These are phyloP conservation scores for Cotoneaster glaucophyllus DNA, from an alignment of 306 rosid species.

Conservation along the genomic window DNA sequence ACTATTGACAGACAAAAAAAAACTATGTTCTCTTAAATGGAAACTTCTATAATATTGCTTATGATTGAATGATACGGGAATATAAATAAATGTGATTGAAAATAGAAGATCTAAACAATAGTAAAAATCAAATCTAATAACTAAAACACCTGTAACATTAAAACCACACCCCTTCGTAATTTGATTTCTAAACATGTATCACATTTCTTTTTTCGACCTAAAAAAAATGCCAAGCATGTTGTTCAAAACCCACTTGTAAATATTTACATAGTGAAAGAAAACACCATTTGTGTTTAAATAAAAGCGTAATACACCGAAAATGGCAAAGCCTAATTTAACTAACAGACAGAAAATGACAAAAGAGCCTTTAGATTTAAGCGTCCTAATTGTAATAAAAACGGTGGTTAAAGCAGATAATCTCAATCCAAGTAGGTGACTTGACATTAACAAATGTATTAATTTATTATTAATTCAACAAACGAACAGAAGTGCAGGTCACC, in stretches of 20 bases:
- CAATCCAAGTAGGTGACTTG: not conserved
- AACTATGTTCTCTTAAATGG: too few species aligned
- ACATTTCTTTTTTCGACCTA: too few species aligned
- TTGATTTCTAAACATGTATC: too few species aligned
- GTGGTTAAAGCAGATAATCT: not conserved
- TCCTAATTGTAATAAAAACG: not conserved
- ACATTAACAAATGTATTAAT: not conserved
- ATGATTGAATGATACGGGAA: too few species aligned
- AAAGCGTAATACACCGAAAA: not conserved
- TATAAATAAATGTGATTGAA: too few species aligned
- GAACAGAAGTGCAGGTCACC: not conserved
- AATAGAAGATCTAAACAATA: too few species aligned
- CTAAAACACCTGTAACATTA: too few species aligned
- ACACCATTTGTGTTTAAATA: not conserved
- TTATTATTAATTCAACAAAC: not conserved
- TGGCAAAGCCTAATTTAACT: not conserved
- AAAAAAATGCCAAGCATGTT: too few species aligned
- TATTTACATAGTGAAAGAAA: not conserved
- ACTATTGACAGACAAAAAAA: too few species aligned
- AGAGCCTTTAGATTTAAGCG: not conserved
- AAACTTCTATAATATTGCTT: too few species aligned
- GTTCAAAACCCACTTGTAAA: not conserved
- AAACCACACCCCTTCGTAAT: too few species aligned
- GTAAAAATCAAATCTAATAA: too few species aligned
- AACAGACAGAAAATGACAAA: not conserved